Base-by-base conservation (phyloP, 768 basidiomycete genomes). In the Podaxis pistillaris region DNA sequence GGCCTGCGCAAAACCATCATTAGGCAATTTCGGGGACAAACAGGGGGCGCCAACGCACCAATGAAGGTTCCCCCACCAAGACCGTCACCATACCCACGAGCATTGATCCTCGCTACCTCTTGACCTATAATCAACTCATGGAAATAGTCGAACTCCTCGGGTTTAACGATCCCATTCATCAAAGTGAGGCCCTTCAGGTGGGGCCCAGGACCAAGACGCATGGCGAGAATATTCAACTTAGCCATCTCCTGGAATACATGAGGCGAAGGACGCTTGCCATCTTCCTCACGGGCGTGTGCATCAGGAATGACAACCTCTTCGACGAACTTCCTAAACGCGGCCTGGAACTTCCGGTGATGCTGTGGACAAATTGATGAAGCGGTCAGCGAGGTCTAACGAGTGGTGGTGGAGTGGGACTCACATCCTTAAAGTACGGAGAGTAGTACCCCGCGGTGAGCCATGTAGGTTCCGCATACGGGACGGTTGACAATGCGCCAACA, bases 391-490 rank as follows among this genome's bases (percentile, higher is more conserved):
- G n/a, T 19, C 4, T n/a, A 22, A 73, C 74, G 7, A 79, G 79
- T 63, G 78, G 75, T 11, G 75, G 76, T 9, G 33, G 4, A 44
- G 4, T 37, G 46, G 49, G 24, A 59, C 79, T 78, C 63, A 96
- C 76, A 26, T 87, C 78, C 64, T 88, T 88, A 67, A 92, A 96
- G 85, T 70, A 90, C 64, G 78, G 95, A 83, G 73, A 84, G 69
- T 87, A 78, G 77, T 85, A 94, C 17, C 88, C 90, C 19, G 68
- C 58, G 24, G 80, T 77, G 56, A 94, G 74, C 91, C 93, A 96
- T 1, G 86, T 88, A 2, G 94, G 91, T 70, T 96, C 95, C 0
- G 86, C 92, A 72, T 95, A 96, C 0, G 96, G 95, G 0, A 96
- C 88, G 44, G 78, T 75, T 65, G 89, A 91, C 55, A 90, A 68